Conservation (phyloP, 768 basidiomycete genomes). For the Cystobasidium onofrii region DNA sequence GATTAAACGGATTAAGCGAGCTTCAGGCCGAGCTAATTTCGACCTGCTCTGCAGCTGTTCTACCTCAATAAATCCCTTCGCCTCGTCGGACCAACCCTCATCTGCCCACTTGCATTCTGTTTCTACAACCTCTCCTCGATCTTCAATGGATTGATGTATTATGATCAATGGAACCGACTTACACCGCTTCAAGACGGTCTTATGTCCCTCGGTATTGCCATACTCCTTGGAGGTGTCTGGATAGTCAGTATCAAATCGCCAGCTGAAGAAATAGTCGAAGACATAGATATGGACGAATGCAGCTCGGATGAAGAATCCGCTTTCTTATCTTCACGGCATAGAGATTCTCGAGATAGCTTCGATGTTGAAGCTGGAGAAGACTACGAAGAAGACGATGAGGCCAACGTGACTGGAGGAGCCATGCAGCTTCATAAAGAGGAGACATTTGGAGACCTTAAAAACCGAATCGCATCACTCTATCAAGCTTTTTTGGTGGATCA, state of each 20-base stretch:
- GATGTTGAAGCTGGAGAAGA: not conserved
- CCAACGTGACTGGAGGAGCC: conserved; percentile 13
- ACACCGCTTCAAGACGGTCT: conserved; percentile 61
- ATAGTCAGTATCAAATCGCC: conserved; percentile 66
- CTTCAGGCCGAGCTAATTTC: too few relatives aligned
- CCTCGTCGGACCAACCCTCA: conserved; percentile 59
- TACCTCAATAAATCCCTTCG: conserved; percentile 52
- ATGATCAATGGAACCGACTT: conserved; percentile 70
- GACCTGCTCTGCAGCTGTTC: conserved; percentile 38
- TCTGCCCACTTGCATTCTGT: conserved; percentile 65
- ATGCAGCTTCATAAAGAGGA: not conserved
- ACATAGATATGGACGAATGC: not conserved
- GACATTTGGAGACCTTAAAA: conserved; percentile 21
- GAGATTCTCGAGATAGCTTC: not conserved
- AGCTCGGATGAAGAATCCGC: not conserved
- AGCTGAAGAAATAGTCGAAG: not conserved
- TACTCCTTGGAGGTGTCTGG: conserved; percentile 82
- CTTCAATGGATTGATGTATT: conserved; percentile 78
- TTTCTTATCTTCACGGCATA: not conserved
- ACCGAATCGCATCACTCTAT: conserved; percentile 2
- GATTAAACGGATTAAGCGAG: too few relatives aligned
- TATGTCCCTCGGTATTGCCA: conserved; percentile 64
- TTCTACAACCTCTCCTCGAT: conserved; percentile 91
- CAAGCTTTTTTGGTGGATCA: conserved; percentile 26
- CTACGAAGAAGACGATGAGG: not conserved